Percentiles rank a stretch among this genome's conserved stretches.
Conservation (phyloP, 495 filamentous ascomycete genomes). For the Penicillium cinerascens region DNA sequence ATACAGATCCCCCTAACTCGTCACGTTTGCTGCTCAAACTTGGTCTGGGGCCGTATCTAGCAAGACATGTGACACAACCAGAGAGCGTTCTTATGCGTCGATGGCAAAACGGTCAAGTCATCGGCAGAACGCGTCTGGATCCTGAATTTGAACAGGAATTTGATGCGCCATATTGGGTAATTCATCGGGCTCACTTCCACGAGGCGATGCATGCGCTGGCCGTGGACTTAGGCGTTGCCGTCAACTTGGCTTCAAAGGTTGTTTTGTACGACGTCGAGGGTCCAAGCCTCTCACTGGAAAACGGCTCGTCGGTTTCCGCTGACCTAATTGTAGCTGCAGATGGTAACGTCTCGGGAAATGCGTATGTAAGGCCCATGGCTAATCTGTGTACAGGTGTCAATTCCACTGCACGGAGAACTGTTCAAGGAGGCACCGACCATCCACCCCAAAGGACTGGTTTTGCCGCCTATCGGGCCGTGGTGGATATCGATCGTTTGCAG, state of each 20-base stretch:
- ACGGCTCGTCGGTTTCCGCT: constrained; percentile 8
- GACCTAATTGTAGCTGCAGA: constrained; percentile 42
- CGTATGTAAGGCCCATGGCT: neutral
- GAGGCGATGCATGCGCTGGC: constrained; percentile 26
- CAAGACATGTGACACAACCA: constrained; percentile 25
- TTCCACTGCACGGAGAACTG: constrained; percentile 24
- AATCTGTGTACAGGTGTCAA: constrained; percentile 27
- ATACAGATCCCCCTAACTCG: constrained; percentile 56
- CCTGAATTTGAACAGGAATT: constrained; percentile 34
- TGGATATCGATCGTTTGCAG: constrained; percentile 33
- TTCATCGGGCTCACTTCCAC: constrained; percentile 41
- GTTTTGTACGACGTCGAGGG: constrained; percentile 16
- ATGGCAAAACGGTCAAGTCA: constrained; percentile 36
- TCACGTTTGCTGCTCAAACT: constrained; percentile 37
- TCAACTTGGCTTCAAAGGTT: constrained; percentile 18
- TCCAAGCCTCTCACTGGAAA: constrained; percentile 17
- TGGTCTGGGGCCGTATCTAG: constrained; percentile 31
- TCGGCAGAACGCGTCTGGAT: constrained; percentile 32
- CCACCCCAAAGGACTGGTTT: constrained; percentile 19
- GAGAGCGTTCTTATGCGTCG: constrained; percentile 32
- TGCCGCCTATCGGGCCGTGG: constrained; percentile 37
- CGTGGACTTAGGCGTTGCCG: constrained; percentile 28
- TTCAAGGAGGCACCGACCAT: constrained; percentile 22
- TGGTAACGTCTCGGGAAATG: neutral
- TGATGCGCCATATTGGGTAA: constrained; percentile 35